Evolutionary conservation across 345 rosid species (phyloP).

Genomic region (Populus nigra): DNA sequence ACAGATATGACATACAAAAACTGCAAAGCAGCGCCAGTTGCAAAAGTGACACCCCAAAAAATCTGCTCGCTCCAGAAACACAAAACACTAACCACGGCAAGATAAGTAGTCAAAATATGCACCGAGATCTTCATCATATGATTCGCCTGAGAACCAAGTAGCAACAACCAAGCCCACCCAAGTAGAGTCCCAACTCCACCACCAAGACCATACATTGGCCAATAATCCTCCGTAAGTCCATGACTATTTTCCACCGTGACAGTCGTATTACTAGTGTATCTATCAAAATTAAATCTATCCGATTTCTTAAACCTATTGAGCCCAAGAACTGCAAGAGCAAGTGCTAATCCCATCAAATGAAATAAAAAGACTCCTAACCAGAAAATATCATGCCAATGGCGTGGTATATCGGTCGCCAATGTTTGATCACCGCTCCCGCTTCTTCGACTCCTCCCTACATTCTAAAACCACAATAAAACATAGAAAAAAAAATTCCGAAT

Average conservation of each 20-base stretch:
- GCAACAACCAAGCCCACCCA: conserved; percentile 74
- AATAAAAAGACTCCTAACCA: conserved; percentile 74
- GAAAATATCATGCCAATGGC: conserved; percentile 89
- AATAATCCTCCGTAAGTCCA: conserved; percentile 75
- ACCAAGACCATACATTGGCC: conserved; percentile 88
- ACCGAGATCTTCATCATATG: conserved; percentile 88
- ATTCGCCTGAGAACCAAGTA: conserved; percentile 70
- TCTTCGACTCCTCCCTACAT: conserved; percentile 58
- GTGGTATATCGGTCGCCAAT: conserved; percentile 40
- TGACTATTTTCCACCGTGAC: conserved; percentile 29
- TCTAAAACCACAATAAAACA: conserved; percentile 33
- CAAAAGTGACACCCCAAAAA: conserved; percentile 86
- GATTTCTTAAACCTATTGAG: conserved; percentile 63
- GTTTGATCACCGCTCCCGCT: conserved; percentile 48
- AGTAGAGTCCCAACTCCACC: conserved; percentile 70
- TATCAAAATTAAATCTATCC: conserved; percentile 76
- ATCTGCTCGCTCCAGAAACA: conserved; percentile 72
- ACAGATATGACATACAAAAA: conserved; percentile 94
- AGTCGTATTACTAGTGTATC: conserved; percentile 38
- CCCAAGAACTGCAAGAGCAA: conserved; percentile 62
- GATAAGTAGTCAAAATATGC: conserved; percentile 84
- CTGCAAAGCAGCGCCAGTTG: conserved; percentile 75
- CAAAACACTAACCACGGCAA: conserved; percentile 82
- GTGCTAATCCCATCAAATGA: conserved; percentile 65
- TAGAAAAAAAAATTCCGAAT: background rate